Evolutionary conservation across 257 asterid species (phyloP).

Genomic region (Solanum bulbocastanum): DNA sequence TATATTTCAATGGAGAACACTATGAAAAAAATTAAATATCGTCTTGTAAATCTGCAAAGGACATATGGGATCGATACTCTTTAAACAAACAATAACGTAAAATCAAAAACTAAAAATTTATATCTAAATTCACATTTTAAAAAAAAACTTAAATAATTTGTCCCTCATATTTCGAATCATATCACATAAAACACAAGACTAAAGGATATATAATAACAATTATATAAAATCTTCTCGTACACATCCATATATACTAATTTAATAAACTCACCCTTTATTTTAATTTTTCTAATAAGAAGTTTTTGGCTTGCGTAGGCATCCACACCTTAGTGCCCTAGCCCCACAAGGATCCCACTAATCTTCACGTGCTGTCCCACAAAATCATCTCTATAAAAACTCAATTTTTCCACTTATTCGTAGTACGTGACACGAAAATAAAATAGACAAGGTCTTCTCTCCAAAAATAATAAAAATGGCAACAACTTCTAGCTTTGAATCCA

Average conservation of each 20-base stretch:
- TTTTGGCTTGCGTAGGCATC: conserved; percentile 4
- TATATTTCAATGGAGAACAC: neutral
- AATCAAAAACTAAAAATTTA: neutral
- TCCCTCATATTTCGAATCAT: neutral
- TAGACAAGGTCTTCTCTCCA: neutral
- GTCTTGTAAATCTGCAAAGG: neutral
- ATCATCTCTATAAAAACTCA: conserved; percentile 21
- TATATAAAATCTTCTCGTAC: neutral
- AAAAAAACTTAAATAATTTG: too few relatives aligned
- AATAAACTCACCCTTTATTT: neutral
- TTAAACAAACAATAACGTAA: neutral
- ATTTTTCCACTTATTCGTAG: neutral
- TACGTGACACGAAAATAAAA: neutral
- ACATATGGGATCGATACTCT: neutral
- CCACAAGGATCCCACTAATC: conserved; percentile 1
- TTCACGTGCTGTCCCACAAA: neutral
- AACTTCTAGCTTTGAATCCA: neutral
- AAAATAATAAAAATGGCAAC: neutral
- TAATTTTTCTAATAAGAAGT: neutral
- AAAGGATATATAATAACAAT: neutral
- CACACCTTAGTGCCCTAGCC: conserved; percentile 9
- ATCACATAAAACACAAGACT: neutral
- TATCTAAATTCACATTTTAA: neutral
- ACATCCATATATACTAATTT: neutral
- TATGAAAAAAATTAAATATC: too few relatives aligned